phyloP scores from a whole-genome alignment of 352 stramenopile genomes.

The Globisporangium rhizosaccharum region DNA sequence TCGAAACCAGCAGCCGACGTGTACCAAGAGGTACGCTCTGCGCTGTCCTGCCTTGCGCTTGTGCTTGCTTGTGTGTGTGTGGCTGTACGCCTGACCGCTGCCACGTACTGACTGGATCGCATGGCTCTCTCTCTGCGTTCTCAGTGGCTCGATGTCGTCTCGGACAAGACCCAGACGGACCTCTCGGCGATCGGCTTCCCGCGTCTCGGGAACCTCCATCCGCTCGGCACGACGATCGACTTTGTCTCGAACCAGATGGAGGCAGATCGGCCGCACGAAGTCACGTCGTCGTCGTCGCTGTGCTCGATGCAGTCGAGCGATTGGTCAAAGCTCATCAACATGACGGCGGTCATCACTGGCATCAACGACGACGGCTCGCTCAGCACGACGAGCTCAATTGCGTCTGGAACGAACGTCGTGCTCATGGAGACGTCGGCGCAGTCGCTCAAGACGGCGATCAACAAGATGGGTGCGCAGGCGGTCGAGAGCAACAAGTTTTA shows the following conservation, averaged over 20 bases:
- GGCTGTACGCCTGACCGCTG: neutral
- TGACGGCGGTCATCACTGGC: constrained; percentile 79
- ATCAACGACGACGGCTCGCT: constrained; percentile 81
- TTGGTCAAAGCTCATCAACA: constrained; percentile 81
- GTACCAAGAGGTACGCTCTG: constrained; percentile 60
- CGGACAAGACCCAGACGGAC: constrained; percentile 67
- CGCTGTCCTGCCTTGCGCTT: neutral
- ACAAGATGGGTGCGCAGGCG: constrained; percentile 80
- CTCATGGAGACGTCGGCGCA: constrained; percentile 84
- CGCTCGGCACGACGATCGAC: constrained; percentile 75
- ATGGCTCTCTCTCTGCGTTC: neutral
- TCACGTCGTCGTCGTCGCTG: constrained; percentile 51
- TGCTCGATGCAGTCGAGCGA: constrained; percentile 79
- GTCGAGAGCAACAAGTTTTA: constrained; percentile 77
- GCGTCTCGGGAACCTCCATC: constrained; percentile 76
- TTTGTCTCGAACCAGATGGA: constrained; percentile 75
- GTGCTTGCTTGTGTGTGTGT: neutral
- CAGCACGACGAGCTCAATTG: constrained; percentile 76
- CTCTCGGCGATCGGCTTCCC: constrained; percentile 75
- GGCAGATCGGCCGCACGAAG: constrained; percentile 42
- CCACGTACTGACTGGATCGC: neutral
- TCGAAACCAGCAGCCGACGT: constrained; percentile 74
- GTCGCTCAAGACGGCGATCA: constrained; percentile 79
- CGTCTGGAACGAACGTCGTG: constrained; percentile 71
- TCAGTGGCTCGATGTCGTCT: constrained; percentile 75